Evolutionary conservation across 23 red algal species (phyloP).

Genomic region (Chondrus crispus): DNA sequence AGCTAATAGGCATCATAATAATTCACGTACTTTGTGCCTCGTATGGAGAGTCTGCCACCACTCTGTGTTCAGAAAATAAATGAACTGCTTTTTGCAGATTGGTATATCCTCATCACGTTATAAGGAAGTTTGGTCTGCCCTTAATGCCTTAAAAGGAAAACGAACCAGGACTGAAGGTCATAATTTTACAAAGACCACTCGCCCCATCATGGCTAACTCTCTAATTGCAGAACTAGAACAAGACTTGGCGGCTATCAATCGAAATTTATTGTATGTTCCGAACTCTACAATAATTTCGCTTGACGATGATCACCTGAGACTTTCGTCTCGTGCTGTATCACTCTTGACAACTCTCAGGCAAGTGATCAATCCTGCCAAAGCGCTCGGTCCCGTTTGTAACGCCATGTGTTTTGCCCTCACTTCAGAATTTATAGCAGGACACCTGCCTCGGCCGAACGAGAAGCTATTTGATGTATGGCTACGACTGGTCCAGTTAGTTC

Average conservation of each 20-base stretch:
- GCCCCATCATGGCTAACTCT: background rate
- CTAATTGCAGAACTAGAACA: background rate
- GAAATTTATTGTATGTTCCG: background rate
- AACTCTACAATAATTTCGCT: background rate
- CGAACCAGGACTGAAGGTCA: background rate
- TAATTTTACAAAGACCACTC: background rate
- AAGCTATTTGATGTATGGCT: background rate
- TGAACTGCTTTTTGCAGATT: background rate
- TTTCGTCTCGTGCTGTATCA: background rate
- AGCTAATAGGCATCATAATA: background rate
- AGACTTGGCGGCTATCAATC: background rate
- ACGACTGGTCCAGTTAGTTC: background rate
- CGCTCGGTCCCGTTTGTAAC: background rate
- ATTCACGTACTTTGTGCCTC: background rate
- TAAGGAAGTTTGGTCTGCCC: background rate
- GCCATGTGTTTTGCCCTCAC: slow-evolving; percentile 1
- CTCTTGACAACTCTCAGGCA: background rate
- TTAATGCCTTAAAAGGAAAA: background rate
- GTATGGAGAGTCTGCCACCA: background rate
- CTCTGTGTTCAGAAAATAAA: background rate
- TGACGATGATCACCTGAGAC: background rate
- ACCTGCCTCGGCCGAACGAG: background rate
- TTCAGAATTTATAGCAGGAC: background rate
- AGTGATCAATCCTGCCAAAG: background rate
- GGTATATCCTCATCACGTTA: background rate